phyloP scores from a whole-genome alignment of 805 yeast genomes.

The Isabelozyma heimii region DNA sequence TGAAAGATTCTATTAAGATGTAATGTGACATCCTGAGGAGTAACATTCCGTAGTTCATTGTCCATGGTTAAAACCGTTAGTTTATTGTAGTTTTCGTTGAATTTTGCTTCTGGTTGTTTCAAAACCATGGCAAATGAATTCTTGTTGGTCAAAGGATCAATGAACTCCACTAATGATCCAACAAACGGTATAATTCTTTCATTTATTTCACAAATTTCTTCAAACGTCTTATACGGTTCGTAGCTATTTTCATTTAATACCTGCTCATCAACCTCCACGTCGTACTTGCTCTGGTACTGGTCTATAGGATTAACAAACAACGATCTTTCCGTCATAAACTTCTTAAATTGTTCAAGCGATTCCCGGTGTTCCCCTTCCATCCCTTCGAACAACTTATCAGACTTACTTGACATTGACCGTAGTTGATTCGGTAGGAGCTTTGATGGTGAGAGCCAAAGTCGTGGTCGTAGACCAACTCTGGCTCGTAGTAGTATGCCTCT shows the following conservation, averaged over 20 bases:
- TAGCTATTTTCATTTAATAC: not conserved
- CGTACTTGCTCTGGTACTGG: not conserved
- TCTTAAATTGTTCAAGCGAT: too few species aligned
- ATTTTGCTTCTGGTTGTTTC: slow-evolving; percentile 24
- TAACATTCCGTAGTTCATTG: slow-evolving; percentile 25
- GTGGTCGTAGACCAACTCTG: too few species aligned
- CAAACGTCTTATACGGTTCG: not conserved
- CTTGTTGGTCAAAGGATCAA: slow-evolving; percentile 9
- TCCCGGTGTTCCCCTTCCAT: too few species aligned
- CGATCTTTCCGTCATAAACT: not conserved
- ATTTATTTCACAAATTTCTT: not conserved
- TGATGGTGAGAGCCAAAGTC: too few species aligned
- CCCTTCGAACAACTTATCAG: too few species aligned
- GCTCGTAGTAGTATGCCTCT: not conserved
- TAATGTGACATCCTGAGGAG: slow-evolving; percentile 27
- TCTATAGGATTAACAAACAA: not conserved
- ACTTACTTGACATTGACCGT: too few species aligned
- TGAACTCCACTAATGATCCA: slow-evolving; percentile 42
- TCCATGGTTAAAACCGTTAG: slow-evolving; percentile 28
- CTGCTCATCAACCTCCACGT: not conserved
- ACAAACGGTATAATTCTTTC: not conserved
- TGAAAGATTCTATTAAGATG: slow-evolving; percentile 25
- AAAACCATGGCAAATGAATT: slow-evolving; percentile 37
- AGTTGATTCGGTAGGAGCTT: too few species aligned
- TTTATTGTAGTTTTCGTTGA: slow-evolving; percentile 31